Percentiles rank a stretch among this genome's conserved stretches.
Conservation (phyloP, 345 rosid genomes). For the Sonneratia caseolaris region DNA sequence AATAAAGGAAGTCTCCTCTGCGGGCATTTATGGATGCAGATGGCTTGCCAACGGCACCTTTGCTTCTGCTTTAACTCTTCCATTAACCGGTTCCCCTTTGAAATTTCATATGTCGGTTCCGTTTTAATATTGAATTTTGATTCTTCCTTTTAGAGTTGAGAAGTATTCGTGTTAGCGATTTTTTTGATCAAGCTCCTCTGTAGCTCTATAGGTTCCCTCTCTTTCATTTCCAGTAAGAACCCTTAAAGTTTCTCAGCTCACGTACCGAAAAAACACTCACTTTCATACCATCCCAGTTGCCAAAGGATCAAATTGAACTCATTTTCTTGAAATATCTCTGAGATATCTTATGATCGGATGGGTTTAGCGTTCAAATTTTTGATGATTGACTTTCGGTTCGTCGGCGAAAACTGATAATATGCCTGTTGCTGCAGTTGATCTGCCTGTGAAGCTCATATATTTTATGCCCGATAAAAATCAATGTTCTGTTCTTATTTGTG, state of each 20-base stretch:
- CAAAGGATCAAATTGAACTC: too few relatives aligned
- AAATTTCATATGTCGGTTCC: too few relatives aligned
- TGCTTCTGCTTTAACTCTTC: slow-evolving; percentile 8
- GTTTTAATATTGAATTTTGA: neutral
- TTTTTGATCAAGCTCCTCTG: neutral
- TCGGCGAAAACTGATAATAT: neutral
- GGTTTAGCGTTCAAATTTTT: too few relatives aligned
- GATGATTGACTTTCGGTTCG: too few relatives aligned
- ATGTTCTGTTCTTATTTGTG: neutral
- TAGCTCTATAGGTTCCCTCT: too few relatives aligned
- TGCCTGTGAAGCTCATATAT: neutral
- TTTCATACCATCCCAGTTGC: too few relatives aligned
- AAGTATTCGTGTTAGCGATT: neutral
- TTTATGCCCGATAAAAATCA: too few relatives aligned
- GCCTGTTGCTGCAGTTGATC: neutral
- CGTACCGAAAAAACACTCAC: too few relatives aligned
- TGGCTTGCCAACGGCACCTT: slow-evolving; percentile 27
- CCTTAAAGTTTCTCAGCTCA: too few relatives aligned
- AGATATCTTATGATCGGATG: too few relatives aligned
- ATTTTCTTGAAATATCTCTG: too few relatives aligned
- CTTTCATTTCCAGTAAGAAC: too few relatives aligned
- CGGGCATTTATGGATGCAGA: slow-evolving; percentile 32
- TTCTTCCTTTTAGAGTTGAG: neutral
- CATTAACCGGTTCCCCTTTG: neutral
- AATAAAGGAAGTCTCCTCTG: slow-evolving; percentile 1